Evolutionary conservation across 257 asterid genomes (phyloP).

Genomic region (Capsicum chinense): DNA sequence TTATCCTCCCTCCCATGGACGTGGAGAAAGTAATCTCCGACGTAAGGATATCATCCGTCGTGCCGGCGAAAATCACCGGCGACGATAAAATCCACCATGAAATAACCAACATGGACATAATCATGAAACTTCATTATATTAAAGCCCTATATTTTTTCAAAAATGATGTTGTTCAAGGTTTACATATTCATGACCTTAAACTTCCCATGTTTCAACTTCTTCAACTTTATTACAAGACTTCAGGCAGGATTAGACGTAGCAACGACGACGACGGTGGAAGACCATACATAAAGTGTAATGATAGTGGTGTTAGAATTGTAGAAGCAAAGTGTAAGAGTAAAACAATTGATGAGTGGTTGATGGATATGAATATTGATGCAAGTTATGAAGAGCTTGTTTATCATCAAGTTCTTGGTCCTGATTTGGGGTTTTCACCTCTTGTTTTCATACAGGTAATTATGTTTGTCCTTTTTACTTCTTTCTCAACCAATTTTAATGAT

Average conservation of each 20-base stretch:
- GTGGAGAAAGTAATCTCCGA: conserved; percentile 34
- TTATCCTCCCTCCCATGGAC: neutral
- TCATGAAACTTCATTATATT: conserved; percentile 67
- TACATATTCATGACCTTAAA: conserved; percentile 51
- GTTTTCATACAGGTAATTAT: conserved; percentile 64
- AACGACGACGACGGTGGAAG: conserved; percentile 37
- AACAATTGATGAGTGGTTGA: conserved; percentile 61
- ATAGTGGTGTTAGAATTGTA: conserved; percentile 74
- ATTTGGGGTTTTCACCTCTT: conserved; percentile 66
- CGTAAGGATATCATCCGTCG: conserved; percentile 50
- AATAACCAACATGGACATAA: conserved; percentile 55
- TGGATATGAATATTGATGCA: conserved; percentile 25
- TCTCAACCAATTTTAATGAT: too few relatives aligned
- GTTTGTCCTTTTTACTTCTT: too few relatives aligned
- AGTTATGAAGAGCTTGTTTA: conserved; percentile 46
- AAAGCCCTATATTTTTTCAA: conserved; percentile 63
- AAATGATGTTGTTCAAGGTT: conserved; percentile 53
- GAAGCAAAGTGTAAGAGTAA: conserved; percentile 63
- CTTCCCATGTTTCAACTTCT: conserved; percentile 60
- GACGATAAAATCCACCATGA: conserved; percentile 48
- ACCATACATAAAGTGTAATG: conserved; percentile 77
- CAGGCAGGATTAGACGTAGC: conserved; percentile 61
- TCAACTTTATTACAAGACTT: conserved; percentile 40
- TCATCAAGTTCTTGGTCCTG: conserved; percentile 53
- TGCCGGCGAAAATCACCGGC: conserved; percentile 69